Conservation (phyloP, 2,329 filamentous ascomycete species). For the Byssoonygena ceratinophila region DNA sequence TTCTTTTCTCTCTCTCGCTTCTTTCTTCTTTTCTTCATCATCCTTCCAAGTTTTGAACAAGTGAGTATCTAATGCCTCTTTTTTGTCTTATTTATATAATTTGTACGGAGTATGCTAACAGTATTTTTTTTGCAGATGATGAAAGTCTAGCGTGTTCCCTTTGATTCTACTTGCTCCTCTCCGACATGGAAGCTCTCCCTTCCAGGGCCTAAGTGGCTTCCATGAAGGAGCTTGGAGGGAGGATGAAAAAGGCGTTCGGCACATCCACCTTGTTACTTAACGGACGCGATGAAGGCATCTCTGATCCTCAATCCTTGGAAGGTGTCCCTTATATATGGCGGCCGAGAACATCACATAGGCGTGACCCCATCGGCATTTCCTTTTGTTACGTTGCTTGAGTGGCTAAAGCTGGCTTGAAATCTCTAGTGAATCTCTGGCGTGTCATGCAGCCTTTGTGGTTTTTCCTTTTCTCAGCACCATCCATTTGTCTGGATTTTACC, state of each 20-base stretch:
- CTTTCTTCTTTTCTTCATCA: slow-evolving; percentile 52
- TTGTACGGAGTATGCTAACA: slow-evolving; percentile 17
- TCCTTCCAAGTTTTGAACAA: slow-evolving; percentile 99
- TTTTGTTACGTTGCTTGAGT: background rate
- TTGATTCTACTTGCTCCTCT: slow-evolving; percentile 65
- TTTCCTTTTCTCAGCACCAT: too few relatives aligned
- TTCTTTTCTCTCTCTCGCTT: background rate
- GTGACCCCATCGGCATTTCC: background rate
- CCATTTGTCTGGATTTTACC: too few relatives aligned
- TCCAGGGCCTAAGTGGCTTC: slow-evolving; percentile 78
- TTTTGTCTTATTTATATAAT: background rate
- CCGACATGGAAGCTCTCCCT: slow-evolving; percentile 69
- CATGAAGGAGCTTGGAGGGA: slow-evolving; percentile 54
- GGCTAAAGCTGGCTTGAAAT: background rate
- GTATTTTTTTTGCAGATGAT: slow-evolving; percentile 63
- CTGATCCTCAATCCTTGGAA: slow-evolving; percentile 62
- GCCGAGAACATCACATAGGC: too few relatives aligned
- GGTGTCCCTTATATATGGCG: too few relatives aligned
- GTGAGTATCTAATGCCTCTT: slow-evolving; percentile 52
- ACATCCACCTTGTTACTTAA: slow-evolving; percentile 94
- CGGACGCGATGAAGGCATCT: slow-evolving; percentile 98
- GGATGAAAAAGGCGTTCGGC: slow-evolving; percentile 99
- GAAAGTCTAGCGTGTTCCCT: slow-evolving; percentile 95
- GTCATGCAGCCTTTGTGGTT: background rate
- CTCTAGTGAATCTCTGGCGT: background rate